Base-by-base conservation (phyloP, 2,329 filamentous ascomycete species). In the Shiraia sp. region DNA sequence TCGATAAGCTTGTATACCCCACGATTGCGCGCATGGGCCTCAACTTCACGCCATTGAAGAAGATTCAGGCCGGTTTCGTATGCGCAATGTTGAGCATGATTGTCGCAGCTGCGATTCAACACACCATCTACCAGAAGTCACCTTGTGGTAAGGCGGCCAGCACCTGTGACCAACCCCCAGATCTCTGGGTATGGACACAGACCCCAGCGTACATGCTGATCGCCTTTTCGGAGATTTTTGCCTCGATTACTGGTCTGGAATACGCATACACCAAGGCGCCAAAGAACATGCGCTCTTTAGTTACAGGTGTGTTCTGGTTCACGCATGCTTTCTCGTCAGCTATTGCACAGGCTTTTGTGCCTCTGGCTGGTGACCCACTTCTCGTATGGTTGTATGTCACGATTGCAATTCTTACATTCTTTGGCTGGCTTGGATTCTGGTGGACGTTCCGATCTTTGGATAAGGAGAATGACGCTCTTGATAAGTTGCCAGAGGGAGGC, bases 241-340 rank as follows among this genome's bases (percentile, higher is more conserved):
- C 79, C 29, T 82, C 79, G 8, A 81, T 87, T 47, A 86, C 85
- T 1, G 80, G 81, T 49, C 75, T 86, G 7, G 84, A 88, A 60
- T 87, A 87, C 53, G 85, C 83, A 6, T 88, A 83, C 67, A 86
- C 82, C 53, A 87, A 88, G 65, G 85, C 85, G 0, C 85, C 85
- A 0, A 77, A 77, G 14, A 80, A 75, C 55, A 86, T 88, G 82
- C 58, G 65, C 2, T 67, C 63, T 2, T 39, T 68, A 17, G 55
- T 67, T 6, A 59, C 53, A 14, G 54, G 50, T 6, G 61, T 68
- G 14, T 58, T 57, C 27, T 63, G 61, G 40, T 66, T 68, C 45
- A 64, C 59, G 25, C 51, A 58, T n/a, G 61, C 59, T 2, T 64
- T 68, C 19, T 59, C 53, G 1, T 55, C 54, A 4, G 55, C 54